Conservation (phyloP, 2,329 filamentous ascomycete genomes). For the Sclerotinia subarctica region DNA sequence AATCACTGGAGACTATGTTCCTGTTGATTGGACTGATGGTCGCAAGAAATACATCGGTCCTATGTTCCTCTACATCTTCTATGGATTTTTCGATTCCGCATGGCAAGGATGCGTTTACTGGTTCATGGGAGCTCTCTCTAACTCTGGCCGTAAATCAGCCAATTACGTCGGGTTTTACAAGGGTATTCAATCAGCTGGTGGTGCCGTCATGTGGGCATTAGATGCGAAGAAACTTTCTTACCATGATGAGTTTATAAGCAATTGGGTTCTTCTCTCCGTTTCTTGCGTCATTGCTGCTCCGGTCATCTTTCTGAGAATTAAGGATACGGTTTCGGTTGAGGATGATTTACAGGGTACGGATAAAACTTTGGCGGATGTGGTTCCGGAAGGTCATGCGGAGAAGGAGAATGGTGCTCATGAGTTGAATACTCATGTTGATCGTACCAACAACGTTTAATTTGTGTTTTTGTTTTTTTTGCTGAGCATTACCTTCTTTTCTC, state of each 20-base stretch:
- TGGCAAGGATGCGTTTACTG: conserved; percentile 94
- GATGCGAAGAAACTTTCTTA: conserved; percentile 62
- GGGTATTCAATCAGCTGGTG: conserved; percentile 83
- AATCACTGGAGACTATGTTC: conserved; percentile 22
- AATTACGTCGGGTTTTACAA: conserved; percentile 93
- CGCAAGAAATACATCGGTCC: conserved; percentile 64
- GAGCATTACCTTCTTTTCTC: neutral
- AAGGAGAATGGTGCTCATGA: conserved; percentile 18
- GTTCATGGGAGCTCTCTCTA: conserved; percentile 92
- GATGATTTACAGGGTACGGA: conserved; percentile 83
- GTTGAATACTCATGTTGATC: conserved; percentile 3
- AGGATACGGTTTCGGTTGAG: conserved; percentile 76
- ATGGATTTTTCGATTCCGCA: conserved; percentile 82
- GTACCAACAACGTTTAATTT: neutral
- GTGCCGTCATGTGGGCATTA: conserved; percentile 70
- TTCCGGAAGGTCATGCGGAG: conserved; percentile 31
- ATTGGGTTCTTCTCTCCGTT: conserved; percentile 74
- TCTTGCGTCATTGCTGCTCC: conserved; percentile 75
- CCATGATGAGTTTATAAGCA: conserved; percentile 68
- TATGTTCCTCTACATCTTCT: conserved; percentile 88
- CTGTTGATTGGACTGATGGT: conserved; percentile 61
- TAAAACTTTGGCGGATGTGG: conserved; percentile 72
- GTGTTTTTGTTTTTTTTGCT: neutral
- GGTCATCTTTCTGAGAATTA: conserved; percentile 73
- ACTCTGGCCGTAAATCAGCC: conserved; percentile 86